Evolutionary conservation across 106 monocot species (phyloP), one percentile per base, ranked within the genome.

Genomic region (Agapanthus africanus): DNA sequence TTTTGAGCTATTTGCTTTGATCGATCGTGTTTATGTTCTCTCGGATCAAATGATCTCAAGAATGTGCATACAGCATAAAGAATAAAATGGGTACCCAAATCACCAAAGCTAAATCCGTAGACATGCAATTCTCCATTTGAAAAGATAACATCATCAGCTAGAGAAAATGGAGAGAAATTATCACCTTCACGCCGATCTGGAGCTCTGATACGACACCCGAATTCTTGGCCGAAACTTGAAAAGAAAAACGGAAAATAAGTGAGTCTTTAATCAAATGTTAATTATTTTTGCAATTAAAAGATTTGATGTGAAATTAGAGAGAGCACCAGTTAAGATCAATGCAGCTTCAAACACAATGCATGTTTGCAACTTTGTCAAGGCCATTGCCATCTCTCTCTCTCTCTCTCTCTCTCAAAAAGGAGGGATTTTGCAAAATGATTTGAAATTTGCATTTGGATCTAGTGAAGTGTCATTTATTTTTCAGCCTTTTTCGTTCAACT

Each of bases 141-240:
- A n/a, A n/a, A n/a, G n/a, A n/a, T n/a, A n/a, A n/a, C n/a, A n/a
- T n/a, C n/a, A n/a, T n/a, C n/a, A n/a, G n/a, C n/a, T n/a, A n/a
- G n/a, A n/a, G n/a, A n/a, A n/a, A n/a, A n/a, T n/a, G n/a, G 62
- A 36, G 28, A 19, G 37, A 63, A 63, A 63, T 15, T n/a, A 15
- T 37, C 22, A 63, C 63, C 63, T 63, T 63, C 10, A 63, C 33
- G 8, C 63, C 63, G 21, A 63, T 63, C 4, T 63, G 63, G 38
- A 63, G 63, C 38, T 63, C 18, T 7, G 63, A 30, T 4, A 63
- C 37, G 9, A 37, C 63, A 37, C 22, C 63, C 18, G n/a, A 21
- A 30, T 38, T 37, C 22, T 63, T 37, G 26, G 37, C 37, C 19
- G 22, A 38, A 37, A 63, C 63, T 63, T 0, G 1, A 38, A 63